Conservation (phyloP, 805 yeast genomes). For the Candida methanosorbosa region DNA sequence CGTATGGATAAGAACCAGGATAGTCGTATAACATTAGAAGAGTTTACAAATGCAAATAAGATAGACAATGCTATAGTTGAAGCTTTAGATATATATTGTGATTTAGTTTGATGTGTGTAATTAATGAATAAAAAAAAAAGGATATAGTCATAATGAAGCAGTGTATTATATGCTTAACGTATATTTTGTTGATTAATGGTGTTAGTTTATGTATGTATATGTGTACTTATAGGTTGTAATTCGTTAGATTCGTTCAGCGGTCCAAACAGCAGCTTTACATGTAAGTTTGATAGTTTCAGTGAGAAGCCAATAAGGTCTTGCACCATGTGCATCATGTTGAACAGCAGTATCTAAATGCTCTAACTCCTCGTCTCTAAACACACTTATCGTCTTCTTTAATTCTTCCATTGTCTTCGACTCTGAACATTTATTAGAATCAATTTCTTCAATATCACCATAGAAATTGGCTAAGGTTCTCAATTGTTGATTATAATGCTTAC, state of each 20-base stretch:
- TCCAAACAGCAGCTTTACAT: conserved; percentile 83
- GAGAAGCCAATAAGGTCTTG: conserved; percentile 82
- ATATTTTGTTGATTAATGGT: too few species aligned
- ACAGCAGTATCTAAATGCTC: conserved; percentile 95
- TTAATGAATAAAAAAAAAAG: not conserved
- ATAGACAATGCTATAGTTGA: conserved; percentile 68
- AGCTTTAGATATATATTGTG: conserved; percentile 53
- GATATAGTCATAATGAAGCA: not conserved
- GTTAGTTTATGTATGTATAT: too few species aligned
- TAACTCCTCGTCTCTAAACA: conserved; percentile 87
- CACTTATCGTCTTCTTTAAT: conserved; percentile 54
- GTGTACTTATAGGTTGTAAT: not conserved
- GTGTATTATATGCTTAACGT: too few species aligned
- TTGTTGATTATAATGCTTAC: conserved; percentile 90
- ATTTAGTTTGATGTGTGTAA: conserved; percentile 13
- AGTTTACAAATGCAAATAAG: conserved; percentile 75
- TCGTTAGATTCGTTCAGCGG: conserved; percentile 71
- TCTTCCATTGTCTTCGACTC: conserved; percentile 47
- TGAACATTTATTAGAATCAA: conserved; percentile 16
- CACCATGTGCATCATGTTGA: conserved; percentile 83
- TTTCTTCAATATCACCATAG: conserved; percentile 37
- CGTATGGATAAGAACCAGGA: conserved; percentile 64
- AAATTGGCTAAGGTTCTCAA: conserved; percentile 67
- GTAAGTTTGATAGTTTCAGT: conserved; percentile 82
- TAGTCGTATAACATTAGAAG: conserved; percentile 68